phyloP scores from a whole-genome alignment of 2,329 filamentous ascomycete species.

The Polychaeton citri region DNA sequence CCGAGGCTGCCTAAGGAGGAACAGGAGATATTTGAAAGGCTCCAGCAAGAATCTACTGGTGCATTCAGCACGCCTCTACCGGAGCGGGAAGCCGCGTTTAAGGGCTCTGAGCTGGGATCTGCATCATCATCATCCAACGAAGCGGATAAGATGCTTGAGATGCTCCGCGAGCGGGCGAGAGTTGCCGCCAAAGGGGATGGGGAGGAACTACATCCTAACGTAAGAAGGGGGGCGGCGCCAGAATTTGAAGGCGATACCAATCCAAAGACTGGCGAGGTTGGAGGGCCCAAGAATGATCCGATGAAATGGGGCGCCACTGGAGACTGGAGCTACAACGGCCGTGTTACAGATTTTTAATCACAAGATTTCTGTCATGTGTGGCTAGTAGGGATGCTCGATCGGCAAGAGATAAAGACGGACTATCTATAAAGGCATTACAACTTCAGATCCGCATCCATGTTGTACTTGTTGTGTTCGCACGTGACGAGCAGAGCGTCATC shows the following conservation, averaged over 20 bases:
- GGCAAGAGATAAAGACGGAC: no score
- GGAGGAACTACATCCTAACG: slow-evolving; percentile 55
- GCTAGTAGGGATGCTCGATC: no score
- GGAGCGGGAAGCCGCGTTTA: background rate
- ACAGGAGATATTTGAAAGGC: slow-evolving; percentile 78
- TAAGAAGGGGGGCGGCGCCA: slow-evolving; percentile 64
- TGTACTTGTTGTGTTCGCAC: slow-evolving; percentile 16
- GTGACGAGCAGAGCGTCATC: slow-evolving; percentile 12
- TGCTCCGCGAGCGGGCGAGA: slow-evolving; percentile 23
- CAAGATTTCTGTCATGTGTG: no score
- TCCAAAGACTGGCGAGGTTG: slow-evolving; percentile 87
- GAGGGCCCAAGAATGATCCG: slow-evolving; percentile 95
- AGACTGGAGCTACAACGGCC: slow-evolving; percentile 88
- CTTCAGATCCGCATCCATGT: slow-evolving; percentile 9
- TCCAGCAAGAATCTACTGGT: slow-evolving; percentile 64
- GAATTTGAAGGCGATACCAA: slow-evolving; percentile 91
- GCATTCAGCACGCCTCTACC: slow-evolving; percentile 54
- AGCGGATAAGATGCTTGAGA: slow-evolving; percentile 14
- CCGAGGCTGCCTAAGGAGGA: slow-evolving; percentile 78
- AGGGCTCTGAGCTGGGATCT: background rate
- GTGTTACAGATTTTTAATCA: slow-evolving; percentile 85
- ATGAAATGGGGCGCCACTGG: slow-evolving; percentile 66
- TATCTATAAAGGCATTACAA: no score
- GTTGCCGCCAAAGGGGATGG: slow-evolving; percentile 45
- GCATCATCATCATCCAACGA: slow-evolving; percentile 1